Conservation (phyloP, 2,329 filamentous ascomycete species). For the Ascochyta fabae region DNA sequence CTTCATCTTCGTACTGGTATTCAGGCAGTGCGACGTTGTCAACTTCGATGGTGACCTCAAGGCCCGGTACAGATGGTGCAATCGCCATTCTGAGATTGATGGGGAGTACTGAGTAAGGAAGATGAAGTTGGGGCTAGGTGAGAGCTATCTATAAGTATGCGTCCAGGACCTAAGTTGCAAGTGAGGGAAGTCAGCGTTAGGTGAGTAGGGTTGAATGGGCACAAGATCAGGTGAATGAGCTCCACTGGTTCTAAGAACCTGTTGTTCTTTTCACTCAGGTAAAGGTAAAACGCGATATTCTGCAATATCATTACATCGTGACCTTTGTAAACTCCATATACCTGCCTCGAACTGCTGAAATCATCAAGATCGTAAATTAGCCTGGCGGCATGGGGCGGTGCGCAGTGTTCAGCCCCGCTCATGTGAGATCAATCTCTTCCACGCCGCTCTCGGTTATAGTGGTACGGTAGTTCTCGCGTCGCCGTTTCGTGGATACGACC, state of each 20-base stretch:
- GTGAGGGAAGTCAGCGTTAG: not conserved
- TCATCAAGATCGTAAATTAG: not conserved
- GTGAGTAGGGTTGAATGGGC: not conserved
- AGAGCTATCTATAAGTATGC: not conserved
- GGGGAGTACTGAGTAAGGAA: too few relatives aligned
- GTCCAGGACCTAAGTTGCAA: not conserved
- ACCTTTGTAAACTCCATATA: not conserved
- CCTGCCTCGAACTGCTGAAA: not conserved
- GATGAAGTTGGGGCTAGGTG: not conserved
- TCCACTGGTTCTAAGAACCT: not conserved
- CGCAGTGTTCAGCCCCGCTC: not conserved
- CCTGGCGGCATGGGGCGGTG: not conserved
- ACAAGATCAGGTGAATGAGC: not conserved
- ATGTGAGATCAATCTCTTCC: slow-evolving; percentile 30
- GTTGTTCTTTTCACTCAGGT: not conserved
- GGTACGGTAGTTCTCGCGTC: not conserved
- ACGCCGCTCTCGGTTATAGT: slow-evolving; percentile 20
- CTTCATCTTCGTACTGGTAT: slow-evolving; percentile 33
- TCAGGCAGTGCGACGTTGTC: slow-evolving; percentile 30
- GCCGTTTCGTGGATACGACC: slow-evolving; percentile 21
- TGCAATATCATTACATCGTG: not conserved
- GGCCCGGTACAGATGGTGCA: slow-evolving; percentile 6
- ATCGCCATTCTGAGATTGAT: slow-evolving; percentile 25
- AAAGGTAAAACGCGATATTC: not conserved
- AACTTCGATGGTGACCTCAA: slow-evolving; percentile 27